These are phyloP conservation scores for Manihot esculenta DNA, from an alignment of 441 rosid genomes.

Conservation along the genomic window DNA sequence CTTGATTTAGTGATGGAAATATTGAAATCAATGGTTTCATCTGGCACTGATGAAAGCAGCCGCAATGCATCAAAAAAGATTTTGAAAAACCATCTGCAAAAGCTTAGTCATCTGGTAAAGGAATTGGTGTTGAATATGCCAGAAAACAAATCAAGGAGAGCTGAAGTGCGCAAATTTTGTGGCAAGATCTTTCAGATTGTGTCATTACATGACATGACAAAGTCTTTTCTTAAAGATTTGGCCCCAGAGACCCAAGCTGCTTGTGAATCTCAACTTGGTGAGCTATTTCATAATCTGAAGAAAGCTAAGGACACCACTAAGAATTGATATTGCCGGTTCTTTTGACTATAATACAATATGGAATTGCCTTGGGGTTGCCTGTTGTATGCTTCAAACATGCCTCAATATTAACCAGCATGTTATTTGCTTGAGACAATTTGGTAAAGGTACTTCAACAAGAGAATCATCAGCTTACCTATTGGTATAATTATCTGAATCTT, in stretches of 20 bases:
- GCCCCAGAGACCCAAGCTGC: conserved; percentile 54
- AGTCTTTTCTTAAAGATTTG: conserved; percentile 57
- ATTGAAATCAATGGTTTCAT: conserved; percentile 53
- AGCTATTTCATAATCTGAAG: conserved; percentile 54
- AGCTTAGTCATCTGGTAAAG: conserved; percentile 52
- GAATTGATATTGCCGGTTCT: neutral
- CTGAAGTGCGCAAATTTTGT: conserved; percentile 73
- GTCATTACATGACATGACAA: conserved; percentile 46
- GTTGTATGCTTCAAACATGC: neutral
- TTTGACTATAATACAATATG: neutral
- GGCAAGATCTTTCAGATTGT: conserved; percentile 59
- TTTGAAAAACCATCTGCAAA: conserved; percentile 49
- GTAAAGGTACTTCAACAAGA: neutral
- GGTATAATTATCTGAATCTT: neutral
- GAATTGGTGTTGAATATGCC: conserved; percentile 67
- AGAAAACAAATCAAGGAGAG: conserved; percentile 64
- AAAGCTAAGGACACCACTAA: conserved; percentile 24
- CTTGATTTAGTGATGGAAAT: conserved; percentile 75
- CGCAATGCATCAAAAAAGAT: conserved; percentile 47
- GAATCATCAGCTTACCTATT: neutral
- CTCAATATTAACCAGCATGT: neutral
- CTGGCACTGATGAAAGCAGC: conserved; percentile 36
- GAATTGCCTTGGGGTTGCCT: neutral
- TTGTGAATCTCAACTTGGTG: conserved; percentile 70
- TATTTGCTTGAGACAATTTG: neutral